A percentile compares a stretch with the other conserved stretches of the same genome.
Evolutionary conservation across 225 moss, liverwort and hornwort species (phyloP).

Genomic region (Lunularia cruciata): DNA sequence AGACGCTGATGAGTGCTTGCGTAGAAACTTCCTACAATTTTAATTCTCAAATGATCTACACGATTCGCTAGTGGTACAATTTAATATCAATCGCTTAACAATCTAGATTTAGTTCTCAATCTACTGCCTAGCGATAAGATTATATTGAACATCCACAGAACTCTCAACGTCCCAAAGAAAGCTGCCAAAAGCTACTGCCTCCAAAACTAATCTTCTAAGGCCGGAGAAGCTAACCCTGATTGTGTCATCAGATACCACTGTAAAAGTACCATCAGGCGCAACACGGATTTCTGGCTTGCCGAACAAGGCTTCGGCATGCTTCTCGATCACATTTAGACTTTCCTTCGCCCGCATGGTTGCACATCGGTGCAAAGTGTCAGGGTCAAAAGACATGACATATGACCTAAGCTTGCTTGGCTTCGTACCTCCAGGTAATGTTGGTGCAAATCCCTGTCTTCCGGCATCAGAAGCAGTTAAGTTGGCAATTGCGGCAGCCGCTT

Average conservation of each 20-base stretch:
- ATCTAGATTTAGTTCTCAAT: neutral
- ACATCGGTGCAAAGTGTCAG: slow-evolving; percentile 41
- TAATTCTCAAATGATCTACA: neutral
- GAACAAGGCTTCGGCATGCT: slow-evolving; percentile 52
- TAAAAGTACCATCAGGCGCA: slow-evolving; percentile 40
- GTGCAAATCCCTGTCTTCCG: slow-evolving; percentile 7
- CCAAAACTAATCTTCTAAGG: slow-evolving; percentile 46
- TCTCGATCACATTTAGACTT: slow-evolving; percentile 51
- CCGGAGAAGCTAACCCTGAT: slow-evolving; percentile 53
- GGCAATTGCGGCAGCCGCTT: slow-evolving; percentile 50
- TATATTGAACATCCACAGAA: slow-evolving; percentile 47
- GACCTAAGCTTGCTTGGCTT: slow-evolving; percentile 50
- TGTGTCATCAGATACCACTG: slow-evolving; percentile 44
- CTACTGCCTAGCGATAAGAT: slow-evolving; percentile 24
- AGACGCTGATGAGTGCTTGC: too few species aligned
- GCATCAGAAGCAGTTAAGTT: slow-evolving; percentile 27
- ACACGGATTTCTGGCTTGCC: slow-evolving; percentile 48
- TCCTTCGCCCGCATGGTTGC: slow-evolving; percentile 56
- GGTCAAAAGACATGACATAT: slow-evolving; percentile 55
- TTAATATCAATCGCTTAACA: neutral
- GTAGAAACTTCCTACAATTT: neutral
- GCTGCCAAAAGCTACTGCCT: slow-evolving; percentile 53
- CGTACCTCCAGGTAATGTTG: slow-evolving; percentile 25
- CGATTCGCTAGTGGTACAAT: slow-evolving; percentile 11
- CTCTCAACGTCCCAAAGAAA: slow-evolving; percentile 55